These are phyloP conservation scores for Ganoderma meredithae DNA, from an alignment of 1,284 basidiomycete species.

Conservation along the genomic window DNA sequence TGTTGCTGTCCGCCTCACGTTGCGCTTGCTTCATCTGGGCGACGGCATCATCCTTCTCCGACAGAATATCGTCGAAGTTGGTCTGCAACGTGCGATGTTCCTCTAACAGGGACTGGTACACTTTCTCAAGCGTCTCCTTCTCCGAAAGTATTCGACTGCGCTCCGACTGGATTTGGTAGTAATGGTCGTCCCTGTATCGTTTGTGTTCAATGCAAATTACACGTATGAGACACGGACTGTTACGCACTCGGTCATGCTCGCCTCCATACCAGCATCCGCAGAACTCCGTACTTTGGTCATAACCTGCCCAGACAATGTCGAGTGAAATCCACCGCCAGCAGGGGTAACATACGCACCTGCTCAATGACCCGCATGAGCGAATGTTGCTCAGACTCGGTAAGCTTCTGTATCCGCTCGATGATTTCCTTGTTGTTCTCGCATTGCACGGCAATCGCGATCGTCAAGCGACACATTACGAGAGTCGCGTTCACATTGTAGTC, in stretches of 20 bases:
- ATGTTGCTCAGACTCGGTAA: slow-evolving; percentile 84
- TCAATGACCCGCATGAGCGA: slow-evolving; percentile 88
- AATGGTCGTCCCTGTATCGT: slow-evolving; percentile 76
- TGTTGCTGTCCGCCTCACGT: slow-evolving; percentile 64
- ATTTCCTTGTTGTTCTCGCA: slow-evolving; percentile 86
- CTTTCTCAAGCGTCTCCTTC: slow-evolving; percentile 83
- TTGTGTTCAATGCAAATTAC: neutral
- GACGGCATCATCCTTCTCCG: slow-evolving; percentile 77
- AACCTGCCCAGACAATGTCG: slow-evolving; percentile 52
- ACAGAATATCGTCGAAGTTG: slow-evolving; percentile 69
- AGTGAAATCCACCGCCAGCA: neutral
- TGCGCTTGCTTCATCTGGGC: slow-evolving; percentile 63
- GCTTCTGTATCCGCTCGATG: slow-evolving; percentile 83
- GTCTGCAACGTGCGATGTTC: slow-evolving; percentile 80
- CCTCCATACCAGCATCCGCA: slow-evolving; percentile 54
- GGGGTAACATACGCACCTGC: slow-evolving; percentile 55
- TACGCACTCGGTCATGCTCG: slow-evolving; percentile 79
- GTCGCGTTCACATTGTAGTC: slow-evolving; percentile 72
- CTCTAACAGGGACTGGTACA: slow-evolving; percentile 77
- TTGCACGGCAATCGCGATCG: slow-evolving; percentile 93
- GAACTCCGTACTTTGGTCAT: slow-evolving; percentile 72
- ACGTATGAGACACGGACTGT: neutral
- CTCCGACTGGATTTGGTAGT: slow-evolving; percentile 84
- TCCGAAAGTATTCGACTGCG: slow-evolving; percentile 76
- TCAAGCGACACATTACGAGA: slow-evolving; percentile 81